Conservation (phyloP, 2,329 filamentous ascomycete species). For the Neurospora crassa region DNA sequence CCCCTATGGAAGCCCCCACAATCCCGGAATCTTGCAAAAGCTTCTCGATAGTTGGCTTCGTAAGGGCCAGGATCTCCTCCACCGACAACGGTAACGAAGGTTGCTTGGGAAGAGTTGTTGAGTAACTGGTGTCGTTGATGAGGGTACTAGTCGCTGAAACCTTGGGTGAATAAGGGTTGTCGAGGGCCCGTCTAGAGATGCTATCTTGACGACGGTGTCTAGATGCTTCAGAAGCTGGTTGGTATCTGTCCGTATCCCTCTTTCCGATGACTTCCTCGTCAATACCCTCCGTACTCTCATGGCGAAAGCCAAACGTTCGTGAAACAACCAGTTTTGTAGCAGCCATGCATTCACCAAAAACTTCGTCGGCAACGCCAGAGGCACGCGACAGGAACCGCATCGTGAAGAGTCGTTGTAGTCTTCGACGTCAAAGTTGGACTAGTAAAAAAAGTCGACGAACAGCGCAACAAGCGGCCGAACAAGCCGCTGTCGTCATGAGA, state of each 20-base stretch:
- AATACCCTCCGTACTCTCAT: background rate
- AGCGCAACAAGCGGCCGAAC: background rate
- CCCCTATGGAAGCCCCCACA: constrained; percentile 5
- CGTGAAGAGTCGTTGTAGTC: background rate
- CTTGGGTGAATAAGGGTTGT: background rate
- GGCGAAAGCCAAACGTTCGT: background rate
- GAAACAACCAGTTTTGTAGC: background rate
- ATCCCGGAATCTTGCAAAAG: constrained; percentile 3
- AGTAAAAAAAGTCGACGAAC: background rate
- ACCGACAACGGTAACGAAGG: background rate
- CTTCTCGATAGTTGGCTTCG: constrained; percentile 1
- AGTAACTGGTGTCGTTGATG: background rate
- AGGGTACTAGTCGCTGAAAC: background rate
- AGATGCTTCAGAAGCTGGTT: background rate
- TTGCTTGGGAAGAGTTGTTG: background rate
- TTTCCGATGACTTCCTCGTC: background rate
- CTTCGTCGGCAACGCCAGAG: background rate
- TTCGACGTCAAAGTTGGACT: background rate
- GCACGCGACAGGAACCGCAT: background rate
- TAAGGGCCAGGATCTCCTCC: background rate
- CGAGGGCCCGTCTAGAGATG: background rate
- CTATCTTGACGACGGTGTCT: background rate
- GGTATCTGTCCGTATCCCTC: background rate
- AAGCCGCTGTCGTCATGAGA: background rate
- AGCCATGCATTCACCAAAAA: background rate